Evolutionary conservation across 2,329 filamentous ascomycete species (phyloP), one percentile per base, ranked within the genome.

Genomic region (Remersonia thermophila): DNA sequence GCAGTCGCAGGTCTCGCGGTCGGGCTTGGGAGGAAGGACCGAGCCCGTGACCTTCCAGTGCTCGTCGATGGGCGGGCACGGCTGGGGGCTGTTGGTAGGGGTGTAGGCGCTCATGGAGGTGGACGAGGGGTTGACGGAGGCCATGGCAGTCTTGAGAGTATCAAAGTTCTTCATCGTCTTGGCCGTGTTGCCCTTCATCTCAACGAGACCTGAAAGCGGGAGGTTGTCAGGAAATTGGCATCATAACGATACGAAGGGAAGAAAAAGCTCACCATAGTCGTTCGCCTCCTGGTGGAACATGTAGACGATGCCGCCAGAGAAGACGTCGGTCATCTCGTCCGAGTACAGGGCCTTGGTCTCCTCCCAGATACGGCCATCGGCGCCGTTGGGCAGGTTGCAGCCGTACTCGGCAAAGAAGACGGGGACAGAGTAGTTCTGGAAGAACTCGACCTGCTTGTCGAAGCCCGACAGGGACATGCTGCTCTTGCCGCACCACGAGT

Each of bases 371-470:
- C 91, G 84, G 42, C 72, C 76, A 30, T 70, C 67, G 25, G 69
- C 66, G 37, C 73, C 73, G 39, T 57, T 52, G 30, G 61, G 55
- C 62, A 41, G 67, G 65, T 93, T 96, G 78, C 91, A 98, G 51
- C 91, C 91, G 55, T 98, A 98, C 65, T 98, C 91, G 47, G 91
- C 91, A 58, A 98, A 95, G 78, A 98, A 98, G 53, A 86, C 83
- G 32, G 91, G 91, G 3, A 96, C 84, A 8, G 83, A 84, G 71
- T 91, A 98, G 56, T 80, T 75, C 41, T 68, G 59, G 67, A 95
- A 98, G 64, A 95, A 89, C 47, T 83, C 61, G 49, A 86, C 86
- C 58, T 89, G 82, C 38, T 77, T 70, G 46, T 80, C 69, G 63
- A 87, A 98, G 37, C 85, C 84, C 3, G 91, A 95, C 41, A 69